Percentiles rank a stretch among this genome's conserved stretches.
Conservation (phyloP, 352 stramenopile species). For the Pythium utonaiense region DNA sequence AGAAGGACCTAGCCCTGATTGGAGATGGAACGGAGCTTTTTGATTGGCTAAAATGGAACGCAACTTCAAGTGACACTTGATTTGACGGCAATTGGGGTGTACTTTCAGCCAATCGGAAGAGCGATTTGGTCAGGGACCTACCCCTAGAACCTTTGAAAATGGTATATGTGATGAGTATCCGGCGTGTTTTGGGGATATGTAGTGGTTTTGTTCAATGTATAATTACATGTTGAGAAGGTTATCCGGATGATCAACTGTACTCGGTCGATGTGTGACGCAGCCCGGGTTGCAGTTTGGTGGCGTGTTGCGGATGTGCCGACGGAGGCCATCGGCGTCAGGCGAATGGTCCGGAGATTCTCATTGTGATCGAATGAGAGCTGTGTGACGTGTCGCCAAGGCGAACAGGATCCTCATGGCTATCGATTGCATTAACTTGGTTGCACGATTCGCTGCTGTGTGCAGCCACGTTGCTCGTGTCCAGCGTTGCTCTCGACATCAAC, state of each 20-base stretch:
- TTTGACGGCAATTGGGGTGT: slow-evolving; percentile 2
- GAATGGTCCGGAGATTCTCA: background rate
- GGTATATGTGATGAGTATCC: too few relatives aligned
- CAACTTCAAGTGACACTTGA: slow-evolving; percentile 23
- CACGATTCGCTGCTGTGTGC: too few relatives aligned
- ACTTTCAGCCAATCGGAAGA: slow-evolving; percentile 9
- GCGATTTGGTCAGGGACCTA: background rate
- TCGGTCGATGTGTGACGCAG: background rate
- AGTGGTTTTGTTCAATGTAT: too few relatives aligned
- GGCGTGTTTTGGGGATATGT: too few relatives aligned
- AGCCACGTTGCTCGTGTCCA: too few relatives aligned
- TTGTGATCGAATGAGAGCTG: background rate
- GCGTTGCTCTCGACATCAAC: too few relatives aligned
- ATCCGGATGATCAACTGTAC: background rate
- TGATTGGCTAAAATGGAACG: slow-evolving; percentile 13
- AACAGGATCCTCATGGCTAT: too few relatives aligned
- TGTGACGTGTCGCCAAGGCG: too few relatives aligned
- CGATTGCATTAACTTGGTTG: too few relatives aligned
- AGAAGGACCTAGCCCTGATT: slow-evolving; percentile 6
- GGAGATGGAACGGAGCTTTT: background rate
- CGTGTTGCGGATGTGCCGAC: background rate
- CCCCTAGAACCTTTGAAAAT: background rate
- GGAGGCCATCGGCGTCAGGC: background rate
- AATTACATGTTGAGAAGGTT: too few relatives aligned
- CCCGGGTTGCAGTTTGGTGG: slow-evolving; percentile 1